A percentile compares a stretch with the other conserved stretches of the same genome.
These are phyloP conservation scores for Chernovozyma aurita DNA, from an alignment of 1,139 yeast species.

Conservation along the genomic window DNA sequence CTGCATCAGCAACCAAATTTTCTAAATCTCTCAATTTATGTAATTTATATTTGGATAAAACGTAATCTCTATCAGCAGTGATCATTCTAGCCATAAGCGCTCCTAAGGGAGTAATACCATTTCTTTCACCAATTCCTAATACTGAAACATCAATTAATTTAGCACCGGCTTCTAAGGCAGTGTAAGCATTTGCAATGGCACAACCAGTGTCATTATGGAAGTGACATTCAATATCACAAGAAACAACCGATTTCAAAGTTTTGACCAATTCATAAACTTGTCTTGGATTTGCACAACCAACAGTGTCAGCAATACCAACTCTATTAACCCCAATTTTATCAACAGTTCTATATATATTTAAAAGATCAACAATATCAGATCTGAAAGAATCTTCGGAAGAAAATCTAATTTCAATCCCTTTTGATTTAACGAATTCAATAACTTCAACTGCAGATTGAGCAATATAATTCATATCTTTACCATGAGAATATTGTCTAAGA, in stretches of 20 bases:
- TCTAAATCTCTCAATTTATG: slow-evolving; percentile 96
- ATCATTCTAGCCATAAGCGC: slow-evolving; percentile 99
- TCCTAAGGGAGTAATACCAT: slow-evolving; percentile 96
- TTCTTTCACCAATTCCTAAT: slow-evolving; percentile 97
- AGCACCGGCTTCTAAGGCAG: slow-evolving; percentile 98
- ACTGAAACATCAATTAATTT: slow-evolving; percentile 92
- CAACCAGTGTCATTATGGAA: slow-evolving; percentile 99
- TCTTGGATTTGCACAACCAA: slow-evolving; percentile 98
- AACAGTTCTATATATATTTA: slow-evolving; percentile 94
- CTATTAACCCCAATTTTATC: slow-evolving; percentile 97
- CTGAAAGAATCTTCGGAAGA: slow-evolving; percentile 97
- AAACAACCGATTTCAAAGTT: slow-evolving; percentile 88
- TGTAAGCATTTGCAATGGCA: slow-evolving; percentile 97
- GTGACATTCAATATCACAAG: slow-evolving; percentile 97
- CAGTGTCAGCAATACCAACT: slow-evolving; percentile 99
- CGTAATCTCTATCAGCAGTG: slow-evolving; percentile 97
- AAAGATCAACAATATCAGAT: slow-evolving; percentile 90
- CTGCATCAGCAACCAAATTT: slow-evolving; percentile 94
- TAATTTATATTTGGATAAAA: slow-evolving; percentile 87
- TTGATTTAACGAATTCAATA: slow-evolving; percentile 94
- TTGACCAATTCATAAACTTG: slow-evolving; percentile 96
- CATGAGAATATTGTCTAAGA: slow-evolving; percentile 91
- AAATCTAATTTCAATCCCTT: slow-evolving; percentile 95
- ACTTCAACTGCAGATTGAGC: slow-evolving; percentile 96
- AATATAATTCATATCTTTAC: slow-evolving; percentile 98